phyloP scores from a whole-genome alignment of 2,329 filamentous ascomycete species.

The Aspergillus novoparasiticus region DNA sequence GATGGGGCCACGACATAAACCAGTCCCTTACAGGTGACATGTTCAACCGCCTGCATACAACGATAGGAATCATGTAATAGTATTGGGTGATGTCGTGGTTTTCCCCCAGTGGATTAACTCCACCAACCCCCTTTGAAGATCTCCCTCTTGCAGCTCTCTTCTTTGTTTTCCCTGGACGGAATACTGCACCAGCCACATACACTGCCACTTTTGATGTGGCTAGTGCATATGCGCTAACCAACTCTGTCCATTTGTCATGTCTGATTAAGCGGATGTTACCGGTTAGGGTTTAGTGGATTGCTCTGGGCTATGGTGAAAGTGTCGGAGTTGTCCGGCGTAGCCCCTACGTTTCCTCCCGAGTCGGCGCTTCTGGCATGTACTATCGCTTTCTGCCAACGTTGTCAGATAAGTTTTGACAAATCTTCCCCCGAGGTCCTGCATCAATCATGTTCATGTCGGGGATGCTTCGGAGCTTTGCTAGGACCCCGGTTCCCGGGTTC shows the following conservation, averaged over 20 bases:
- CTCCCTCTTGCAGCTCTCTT: not conserved
- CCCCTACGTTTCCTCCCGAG: not conserved
- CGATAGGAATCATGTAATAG: conserved; percentile 1
- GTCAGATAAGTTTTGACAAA: not conserved
- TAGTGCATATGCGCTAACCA: not conserved
- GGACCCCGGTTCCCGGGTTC: not conserved
- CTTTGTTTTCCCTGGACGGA: too few relatives aligned
- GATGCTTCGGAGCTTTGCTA: not conserved
- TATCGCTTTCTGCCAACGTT: conserved; percentile 10
- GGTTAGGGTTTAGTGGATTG: not conserved
- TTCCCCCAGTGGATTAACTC: not conserved
- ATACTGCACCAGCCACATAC: conserved; percentile 10
- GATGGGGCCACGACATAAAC: conserved; percentile 12
- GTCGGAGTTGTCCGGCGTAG: conserved; percentile 10
- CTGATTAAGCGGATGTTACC: not conserved
- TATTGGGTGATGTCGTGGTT: not conserved
- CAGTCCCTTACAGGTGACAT: conserved; percentile 21
- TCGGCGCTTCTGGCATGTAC: conserved; percentile 9
- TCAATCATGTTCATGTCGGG: not conserved
- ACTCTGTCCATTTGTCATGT: conserved; percentile 2
- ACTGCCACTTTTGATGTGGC: conserved; percentile 5
- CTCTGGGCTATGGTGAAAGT: not conserved
- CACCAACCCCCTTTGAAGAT: not conserved
- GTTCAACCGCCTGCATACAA: conserved; percentile 10
- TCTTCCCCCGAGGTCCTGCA: not conserved